Evolutionary conservation across 257 asterid species (phyloP), one percentile per base, ranked within the genome.

Genomic region (Solanum sejunctum): DNA sequence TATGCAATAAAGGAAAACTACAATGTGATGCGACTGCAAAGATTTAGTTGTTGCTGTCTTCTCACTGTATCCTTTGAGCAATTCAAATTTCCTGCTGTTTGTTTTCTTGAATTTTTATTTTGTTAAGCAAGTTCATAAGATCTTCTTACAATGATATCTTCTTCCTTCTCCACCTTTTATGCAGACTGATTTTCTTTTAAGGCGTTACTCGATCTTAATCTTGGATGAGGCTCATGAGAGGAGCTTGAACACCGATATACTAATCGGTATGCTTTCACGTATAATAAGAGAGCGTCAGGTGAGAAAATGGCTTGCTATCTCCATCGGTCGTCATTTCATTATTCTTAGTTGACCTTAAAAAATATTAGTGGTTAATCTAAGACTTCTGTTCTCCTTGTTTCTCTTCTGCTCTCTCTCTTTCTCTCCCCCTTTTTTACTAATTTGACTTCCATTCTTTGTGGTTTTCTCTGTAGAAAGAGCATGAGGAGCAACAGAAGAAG

Each of bases 151-250:
- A 45, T 52, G 64, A 78, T 78, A 16, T 77, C 26, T 39, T 64
- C 15, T 81, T 15, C 57, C 66, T 49, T 28, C 13, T 80, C 71
- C 51, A 26, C 20, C 45, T 83, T 85, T 85, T 61, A 85, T 85
- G 88, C 88, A 95, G 99, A 91, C 87, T 85, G 99, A 96, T 88
- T 96, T 96, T 89, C 86, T 93, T 70, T 88, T 96, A 87, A 95
- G 89, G 86, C 96, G 94, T 85, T 96, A 96, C 91, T 95, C 99
- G 1, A 88, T 94, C 85, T 77, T 96, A 84, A 96, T 96, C 81
- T 89, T 95, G 97, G 99, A 96, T 88, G 99, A 95, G 92, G 99
- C 97, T 84, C 98, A 96, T 21, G 98, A 96, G 91, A 93, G 99
- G 88, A 96, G 99, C 91, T 90, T 96, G 91, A 95, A 96, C 90